Conservation (phyloP, 2,329 filamentous ascomycete genomes). For the Emericellopsis atlantica region DNA sequence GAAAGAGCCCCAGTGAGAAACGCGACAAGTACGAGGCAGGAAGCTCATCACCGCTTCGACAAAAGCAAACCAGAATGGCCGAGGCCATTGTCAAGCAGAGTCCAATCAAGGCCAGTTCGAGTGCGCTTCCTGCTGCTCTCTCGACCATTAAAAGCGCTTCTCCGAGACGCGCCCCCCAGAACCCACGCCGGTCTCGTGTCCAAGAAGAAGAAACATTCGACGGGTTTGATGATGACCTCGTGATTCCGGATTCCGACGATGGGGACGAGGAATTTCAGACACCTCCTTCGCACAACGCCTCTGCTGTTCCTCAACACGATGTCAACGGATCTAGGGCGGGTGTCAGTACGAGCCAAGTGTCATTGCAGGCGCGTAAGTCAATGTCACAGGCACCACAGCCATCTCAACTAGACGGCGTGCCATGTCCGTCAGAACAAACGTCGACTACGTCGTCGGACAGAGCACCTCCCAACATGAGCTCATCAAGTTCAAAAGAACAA, state of each 20-base stretch:
- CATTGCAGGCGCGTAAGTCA: too few species aligned
- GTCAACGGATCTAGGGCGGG: neutral
- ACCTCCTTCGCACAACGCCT: constrained; percentile 21
- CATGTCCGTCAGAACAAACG: neutral
- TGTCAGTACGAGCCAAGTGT: too few species aligned
- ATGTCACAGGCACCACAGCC: too few species aligned
- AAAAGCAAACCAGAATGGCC: neutral
- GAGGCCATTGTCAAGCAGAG: neutral
- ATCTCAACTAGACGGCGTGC: neutral
- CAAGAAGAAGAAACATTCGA: constrained; percentile 2
- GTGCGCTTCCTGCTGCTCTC: too few species aligned
- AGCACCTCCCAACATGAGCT: too few species aligned
- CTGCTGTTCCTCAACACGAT: constrained; percentile 5
- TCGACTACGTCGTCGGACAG: too few species aligned
- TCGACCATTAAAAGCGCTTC: neutral
- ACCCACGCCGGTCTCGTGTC: neutral
- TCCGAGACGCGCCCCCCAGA: neutral
- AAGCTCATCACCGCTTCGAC: neutral
- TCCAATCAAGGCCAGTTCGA: neutral
- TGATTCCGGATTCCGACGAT: constrained; percentile 43
- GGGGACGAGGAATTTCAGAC: constrained; percentile 36
- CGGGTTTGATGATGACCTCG: constrained; percentile 14
- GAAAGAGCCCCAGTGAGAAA: neutral
- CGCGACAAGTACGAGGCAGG: neutral
- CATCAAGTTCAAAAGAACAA: too few species aligned